Base-by-base conservation (phyloP, 208 protist species). In the Leishmania tropica region DNA sequence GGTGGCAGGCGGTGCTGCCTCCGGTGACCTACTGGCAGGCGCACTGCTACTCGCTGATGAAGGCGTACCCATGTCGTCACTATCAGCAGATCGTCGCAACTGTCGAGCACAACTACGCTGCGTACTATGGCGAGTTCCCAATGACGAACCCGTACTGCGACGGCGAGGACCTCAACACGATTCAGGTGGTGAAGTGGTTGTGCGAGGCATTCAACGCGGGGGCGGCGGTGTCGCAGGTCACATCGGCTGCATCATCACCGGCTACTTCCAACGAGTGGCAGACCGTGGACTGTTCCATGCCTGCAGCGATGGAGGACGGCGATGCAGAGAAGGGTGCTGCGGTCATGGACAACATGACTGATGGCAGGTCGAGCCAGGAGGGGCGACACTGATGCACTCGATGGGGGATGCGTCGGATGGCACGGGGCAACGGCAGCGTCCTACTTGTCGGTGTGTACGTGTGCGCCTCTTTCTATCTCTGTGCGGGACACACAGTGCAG, bases 111-210 rank as follows among this genome's bases (percentile, higher is more conserved):
- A 90, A 90, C 76, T 96, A 92, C 84, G 87, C 88, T 42, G 88
- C 84, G 73, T 95, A 94, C 86, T 96, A 94, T 60, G 91, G 87
- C 17, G 80, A 89, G 58, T 89, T 89, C 78, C 91, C 95, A 21
- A 88, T 97, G 74, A 76, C 88, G 54, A 97, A 96, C 80, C 95
- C 95, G 13, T 97, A 94, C 79, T 97, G 93, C 65, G 75, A 84
- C n/a, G 95, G 93, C 48, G 93, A 97, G 79, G 93, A 97, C 76
- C 78, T 96, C 74, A 97, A 97, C 83, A 95, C 92, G 40, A 94
- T 96, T 58, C 81, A 85, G 47, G 88, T 80, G 51, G 95, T 88
- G 68, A 64, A 78, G 75, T 88, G 82, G 83, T 76, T 93, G 47
- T 95, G 90, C 71, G 81, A 82, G 80, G 85, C 87, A 8, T 81